These are phyloP conservation scores for Viola odorata DNA, from an alignment of 345 rosid genomes.

Conservation along the genomic window DNA sequence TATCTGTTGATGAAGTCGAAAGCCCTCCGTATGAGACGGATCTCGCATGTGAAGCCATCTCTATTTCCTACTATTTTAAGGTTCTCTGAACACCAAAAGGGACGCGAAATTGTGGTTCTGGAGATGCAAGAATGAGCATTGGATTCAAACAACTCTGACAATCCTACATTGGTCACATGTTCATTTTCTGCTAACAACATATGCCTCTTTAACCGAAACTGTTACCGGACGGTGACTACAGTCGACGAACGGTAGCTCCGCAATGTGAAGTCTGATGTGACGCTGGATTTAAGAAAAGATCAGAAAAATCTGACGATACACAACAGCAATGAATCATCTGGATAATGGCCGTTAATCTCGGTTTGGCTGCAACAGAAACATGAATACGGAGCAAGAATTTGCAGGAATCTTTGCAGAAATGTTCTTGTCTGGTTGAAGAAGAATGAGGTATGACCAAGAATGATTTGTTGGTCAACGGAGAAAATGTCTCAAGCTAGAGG, in stretches of 20 bases:
- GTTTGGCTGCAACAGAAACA: not conserved
- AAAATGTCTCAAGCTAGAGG: slow-evolving; percentile 16
- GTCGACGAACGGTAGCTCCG: too few species aligned
- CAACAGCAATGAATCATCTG: not conserved
- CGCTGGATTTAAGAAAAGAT: too few species aligned
- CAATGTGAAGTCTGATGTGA: too few species aligned
- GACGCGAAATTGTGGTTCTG: not conserved
- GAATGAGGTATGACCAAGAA: not conserved
- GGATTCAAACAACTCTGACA: not conserved
- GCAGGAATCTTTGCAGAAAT: not conserved
- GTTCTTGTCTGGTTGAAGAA: not conserved
- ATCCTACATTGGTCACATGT: too few species aligned
- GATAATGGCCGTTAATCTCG: not conserved
- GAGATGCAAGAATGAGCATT: not conserved
- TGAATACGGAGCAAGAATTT: not conserved
- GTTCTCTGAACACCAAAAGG: not conserved
- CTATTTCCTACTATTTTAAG: too few species aligned
- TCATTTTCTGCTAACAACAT: too few species aligned
- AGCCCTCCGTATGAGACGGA: slow-evolving; percentile 4
- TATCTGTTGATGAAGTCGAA: not conserved
- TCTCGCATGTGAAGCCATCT: slow-evolving; percentile 15
- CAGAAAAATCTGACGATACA: too few species aligned
- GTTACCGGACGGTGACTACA: too few species aligned
- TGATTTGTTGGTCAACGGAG: slow-evolving; percentile 10
- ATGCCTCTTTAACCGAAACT: not conserved